Base-by-base conservation (phyloP, 768 basidiomycete species). In the Cubamyces lactineus region DNA sequence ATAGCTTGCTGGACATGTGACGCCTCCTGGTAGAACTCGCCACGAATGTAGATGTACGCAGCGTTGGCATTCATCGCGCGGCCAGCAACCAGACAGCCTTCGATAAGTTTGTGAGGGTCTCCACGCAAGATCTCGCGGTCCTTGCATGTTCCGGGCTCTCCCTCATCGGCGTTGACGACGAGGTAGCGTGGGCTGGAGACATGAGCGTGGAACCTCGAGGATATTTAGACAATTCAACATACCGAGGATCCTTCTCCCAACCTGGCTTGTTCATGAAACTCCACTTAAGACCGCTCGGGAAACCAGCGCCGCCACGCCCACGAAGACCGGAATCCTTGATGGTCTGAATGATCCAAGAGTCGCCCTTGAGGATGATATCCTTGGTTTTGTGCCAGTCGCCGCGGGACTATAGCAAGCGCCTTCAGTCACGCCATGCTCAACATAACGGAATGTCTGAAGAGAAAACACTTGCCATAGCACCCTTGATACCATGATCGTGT, bases 251-350 rank as follows among this genome's bases (percentile, higher is more conserved):
- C 73, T 92, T 89, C 79, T 98, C 87, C 96, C 96, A 98, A 26
- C 88, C 88, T n/a, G 95, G 96, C 77, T 98, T 99, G 83, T 99
- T 98, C 96, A 98, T 96, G 74, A 94, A 95, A 70, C 89, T 91
- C 96, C 96, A 98, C 74, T 98, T 98, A 69, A 98, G 80, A 23
- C 96, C 96, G 66, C 89, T 91, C 0, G 96, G 96, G 73, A 99
- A 99, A 28, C 96, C 96, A 43, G 96, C 96, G 54, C 96, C 96
- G 53, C 96, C 96, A 57, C 96, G 88, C 13, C 96, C 96, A 71
- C 96, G 87, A 39, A 98, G 83, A 48, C 96, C 96, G 21, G 94
- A 97, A 70, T 93, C 94, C 75, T 99, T 98, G 71, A 98, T 92
- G 46, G 87, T 88, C 72, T 97, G 88, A 62, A 98, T 98, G 69